Conservation (phyloP, 2,329 filamentous ascomycete genomes). For the Pyrenochaeta sp. region DNA sequence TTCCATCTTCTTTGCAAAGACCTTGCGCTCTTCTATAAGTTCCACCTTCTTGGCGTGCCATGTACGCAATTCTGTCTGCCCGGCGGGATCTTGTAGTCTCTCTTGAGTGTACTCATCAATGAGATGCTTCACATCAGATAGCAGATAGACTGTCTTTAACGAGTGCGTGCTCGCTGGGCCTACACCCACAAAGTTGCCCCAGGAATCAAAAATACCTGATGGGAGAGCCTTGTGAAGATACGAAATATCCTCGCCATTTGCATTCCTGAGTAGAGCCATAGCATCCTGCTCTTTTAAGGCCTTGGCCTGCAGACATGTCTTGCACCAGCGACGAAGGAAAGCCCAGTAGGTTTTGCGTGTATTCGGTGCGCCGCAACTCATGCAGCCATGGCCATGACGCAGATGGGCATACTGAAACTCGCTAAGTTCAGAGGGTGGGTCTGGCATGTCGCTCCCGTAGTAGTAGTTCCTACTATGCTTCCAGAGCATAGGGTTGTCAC, state of each 20-base stretch:
- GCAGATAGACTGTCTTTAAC: slow-evolving; percentile 43
- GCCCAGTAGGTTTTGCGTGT: slow-evolving; percentile 55
- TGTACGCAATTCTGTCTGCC: slow-evolving; percentile 30
- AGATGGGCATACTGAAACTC: slow-evolving; percentile 53
- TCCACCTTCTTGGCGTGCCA: slow-evolving; percentile 34
- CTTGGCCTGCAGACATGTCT: slow-evolving; percentile 47
- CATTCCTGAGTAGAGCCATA: slow-evolving; percentile 33
- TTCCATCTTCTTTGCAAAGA: slow-evolving; percentile 49
- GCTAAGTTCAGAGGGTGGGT: slow-evolving; percentile 45
- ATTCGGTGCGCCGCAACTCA: slow-evolving; percentile 45
- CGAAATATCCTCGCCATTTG: slow-evolving; percentile 36
- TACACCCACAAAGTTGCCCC: slow-evolving; percentile 50
- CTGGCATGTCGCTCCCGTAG: slow-evolving; percentile 44
- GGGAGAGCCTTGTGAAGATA: slow-evolving; percentile 41
- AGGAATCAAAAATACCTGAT: slow-evolving; percentile 48
- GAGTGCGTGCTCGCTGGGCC: slow-evolving; percentile 45
- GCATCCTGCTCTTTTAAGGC: slow-evolving; percentile 44
- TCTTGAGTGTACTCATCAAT: slow-evolving; percentile 33
- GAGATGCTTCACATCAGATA: slow-evolving; percentile 39
- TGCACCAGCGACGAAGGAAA: slow-evolving; percentile 54
- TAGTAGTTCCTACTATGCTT: slow-evolving; percentile 46
- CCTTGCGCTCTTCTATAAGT: slow-evolving; percentile 39
- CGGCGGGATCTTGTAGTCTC: slow-evolving; percentile 18
- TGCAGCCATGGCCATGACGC: slow-evolving; percentile 51
- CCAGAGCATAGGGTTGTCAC: slow-evolving; percentile 49